Evolutionary conservation across 1,284 basidiomycete species (phyloP), one percentile per base, ranked within the genome.

Genomic region (Boletus mariae): DNA sequence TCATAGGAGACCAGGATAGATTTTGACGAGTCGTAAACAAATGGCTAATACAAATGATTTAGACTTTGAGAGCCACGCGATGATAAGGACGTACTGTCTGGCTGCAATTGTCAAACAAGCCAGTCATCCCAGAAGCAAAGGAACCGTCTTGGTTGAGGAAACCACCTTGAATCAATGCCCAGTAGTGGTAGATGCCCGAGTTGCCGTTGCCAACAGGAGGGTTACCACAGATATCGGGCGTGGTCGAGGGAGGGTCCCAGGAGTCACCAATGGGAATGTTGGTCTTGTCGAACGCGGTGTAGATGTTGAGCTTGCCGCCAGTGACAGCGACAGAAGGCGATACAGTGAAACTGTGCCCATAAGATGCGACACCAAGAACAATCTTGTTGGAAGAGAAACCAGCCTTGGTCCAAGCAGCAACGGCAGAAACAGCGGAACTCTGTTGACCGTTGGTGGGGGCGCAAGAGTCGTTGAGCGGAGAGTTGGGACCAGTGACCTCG

Each of bases 311-410:
- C 26, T 55, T 44, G 55, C 61, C 67, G 26, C 57, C 60, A 41
- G 60, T 58, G 56, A 76, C 68, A 3, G 85, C 85, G 17, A 63
- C 64, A 1, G 68, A 57, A 50, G 56, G 15, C 58, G 69, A 13
- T 56, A 71, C 68, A 0, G 44, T 69, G 75, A 75, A 87, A 20
- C 80, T 79, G 68, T 85, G 84, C 2, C 84, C 88, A 70, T 92
- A 94, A 12, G 84, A 76, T 12, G 92, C 83, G 2, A 94, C 83
- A 52, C 91, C 93, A 35, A 95, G 82, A 13, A 89, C 82, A 59
- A 96, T 84, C 72, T 93, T 79, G 63, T 80, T 72, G 9, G 76
- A 71, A n/a, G 92, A 89, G 71, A 97, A 84, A 28, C 90, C 90
- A 31, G 92, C 92, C 0, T 64, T 61, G 1, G 76, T 82, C 94